Conservation (phyloP, 768 basidiomycete genomes). For the Suillus tomentosus region DNA sequence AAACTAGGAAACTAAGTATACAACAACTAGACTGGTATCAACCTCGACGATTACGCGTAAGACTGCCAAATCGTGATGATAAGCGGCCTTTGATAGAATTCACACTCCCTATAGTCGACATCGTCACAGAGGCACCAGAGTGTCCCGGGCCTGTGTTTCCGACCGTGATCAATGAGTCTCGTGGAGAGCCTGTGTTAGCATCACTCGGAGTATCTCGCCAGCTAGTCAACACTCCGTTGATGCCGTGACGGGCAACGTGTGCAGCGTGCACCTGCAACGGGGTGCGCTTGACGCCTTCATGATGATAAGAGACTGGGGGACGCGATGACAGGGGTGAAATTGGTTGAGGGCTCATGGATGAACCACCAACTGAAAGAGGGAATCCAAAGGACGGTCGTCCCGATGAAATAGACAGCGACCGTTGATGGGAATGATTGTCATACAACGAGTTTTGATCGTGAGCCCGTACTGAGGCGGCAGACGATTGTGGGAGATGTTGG, state of each 20-base stretch:
- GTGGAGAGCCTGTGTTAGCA: slow-evolving; percentile 55
- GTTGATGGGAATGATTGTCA: slow-evolving; percentile 48
- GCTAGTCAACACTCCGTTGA: slow-evolving; percentile 78
- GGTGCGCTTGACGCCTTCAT: slow-evolving; percentile 54
- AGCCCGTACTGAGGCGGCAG: slow-evolving; percentile 35
- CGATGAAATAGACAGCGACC: slow-evolving; percentile 49
- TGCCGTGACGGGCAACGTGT: slow-evolving; percentile 79
- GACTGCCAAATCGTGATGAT: slow-evolving; percentile 68
- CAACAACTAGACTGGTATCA: slow-evolving; percentile 18
- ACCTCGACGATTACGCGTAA: slow-evolving; percentile 52
- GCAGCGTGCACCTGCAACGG: slow-evolving; percentile 81
- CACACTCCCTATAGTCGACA: slow-evolving; percentile 65
- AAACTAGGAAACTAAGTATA: slow-evolving; percentile 19
- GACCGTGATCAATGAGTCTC: slow-evolving; percentile 76
- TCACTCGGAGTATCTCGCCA: slow-evolving; percentile 60
- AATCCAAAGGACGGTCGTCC: slow-evolving; percentile 47
- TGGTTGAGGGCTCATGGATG: slow-evolving; percentile 47
- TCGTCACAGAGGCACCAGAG: slow-evolving; percentile 59
- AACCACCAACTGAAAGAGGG: slow-evolving; percentile 52
- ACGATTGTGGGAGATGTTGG: slow-evolving; percentile 49
- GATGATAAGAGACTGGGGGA: slow-evolving; percentile 11
- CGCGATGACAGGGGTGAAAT: slow-evolving; percentile 41
- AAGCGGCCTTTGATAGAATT: slow-evolving; percentile 73
- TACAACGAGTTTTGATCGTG: slow-evolving; percentile 51
- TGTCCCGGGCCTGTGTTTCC: slow-evolving; percentile 46